These are phyloP conservation scores for Blastocystis sp. DNA, from an alignment of 352 stramenopile species.

Conservation along the genomic window DNA sequence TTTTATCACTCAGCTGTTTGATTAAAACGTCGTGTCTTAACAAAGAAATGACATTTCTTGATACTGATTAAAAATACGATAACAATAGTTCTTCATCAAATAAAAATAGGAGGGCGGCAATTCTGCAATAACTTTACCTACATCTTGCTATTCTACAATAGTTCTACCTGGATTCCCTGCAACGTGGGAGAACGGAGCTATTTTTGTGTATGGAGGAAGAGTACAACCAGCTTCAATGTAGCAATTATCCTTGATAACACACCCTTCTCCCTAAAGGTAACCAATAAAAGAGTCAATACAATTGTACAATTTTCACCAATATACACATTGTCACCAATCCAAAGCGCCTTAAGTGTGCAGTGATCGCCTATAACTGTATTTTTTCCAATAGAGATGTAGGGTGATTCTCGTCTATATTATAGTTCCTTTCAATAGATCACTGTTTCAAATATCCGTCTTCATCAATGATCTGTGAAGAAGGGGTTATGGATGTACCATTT, in stretches of 20 bases:
- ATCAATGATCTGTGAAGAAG: slow-evolving; percentile 31
- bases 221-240: not conserved
- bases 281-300: not conserved
- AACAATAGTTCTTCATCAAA: not conserved
- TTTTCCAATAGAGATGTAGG: slow-evolving; percentile 8
- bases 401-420: not conserved
- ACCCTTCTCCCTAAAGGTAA: slow-evolving; percentile 18
- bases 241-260: slow-evolving; percentile 49
- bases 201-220: not conserved
- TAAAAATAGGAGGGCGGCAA: not conserved
- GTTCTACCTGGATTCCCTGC: not conserved
- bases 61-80: not conserved
- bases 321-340: slow-evolving; percentile 1
- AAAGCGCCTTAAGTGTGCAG: not conserved
- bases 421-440: not conserved
- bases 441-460: not conserved
- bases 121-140: not conserved
- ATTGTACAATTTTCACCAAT: not conserved
- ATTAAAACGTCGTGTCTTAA: not conserved
- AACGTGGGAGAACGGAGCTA: slow-evolving; percentile 9
- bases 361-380: not conserved
- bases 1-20: slow-evolving; percentile 46
- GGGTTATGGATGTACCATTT: not conserved
- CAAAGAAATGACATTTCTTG: not conserved
- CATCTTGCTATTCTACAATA: not conserved